A percentile compares a stretch with the other conserved stretches of the same genome.
Evolutionary conservation across 177 flowering plant genomes (phyloP).

Genomic region (Vitis hybrid): DNA sequence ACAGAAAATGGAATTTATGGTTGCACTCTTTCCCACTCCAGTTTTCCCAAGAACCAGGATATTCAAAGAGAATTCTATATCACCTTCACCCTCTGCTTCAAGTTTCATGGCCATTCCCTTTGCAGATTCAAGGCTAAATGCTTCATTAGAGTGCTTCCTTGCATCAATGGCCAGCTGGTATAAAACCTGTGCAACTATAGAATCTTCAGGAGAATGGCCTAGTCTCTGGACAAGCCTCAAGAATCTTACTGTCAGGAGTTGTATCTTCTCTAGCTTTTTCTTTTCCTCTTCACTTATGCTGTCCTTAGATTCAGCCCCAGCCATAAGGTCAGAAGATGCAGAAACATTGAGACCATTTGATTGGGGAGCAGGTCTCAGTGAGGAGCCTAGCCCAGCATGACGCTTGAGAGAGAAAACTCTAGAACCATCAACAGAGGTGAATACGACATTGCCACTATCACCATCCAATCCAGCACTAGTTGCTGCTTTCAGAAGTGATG

Average conservation of each 20-base stretch:
- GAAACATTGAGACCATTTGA: too few relatives aligned
- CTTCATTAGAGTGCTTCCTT: conserved; percentile 43
- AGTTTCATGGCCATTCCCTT: conserved; percentile 49
- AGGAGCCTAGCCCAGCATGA: too few relatives aligned
- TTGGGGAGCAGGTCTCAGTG: too few relatives aligned
- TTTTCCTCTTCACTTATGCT: conserved; percentile 63
- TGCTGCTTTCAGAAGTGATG: conserved; percentile 67
- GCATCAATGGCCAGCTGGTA: conserved; percentile 52
- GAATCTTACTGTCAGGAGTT: conserved; percentile 63
- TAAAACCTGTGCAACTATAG: conserved; percentile 64
- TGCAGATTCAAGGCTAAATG: conserved; percentile 55
- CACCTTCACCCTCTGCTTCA: conserved; percentile 49
- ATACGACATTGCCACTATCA: too few relatives aligned
- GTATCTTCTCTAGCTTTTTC: conserved; percentile 60
- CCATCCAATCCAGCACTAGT: conserved; percentile 44
- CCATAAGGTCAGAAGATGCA: neutral
- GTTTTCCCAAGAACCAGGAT: conserved; percentile 74
- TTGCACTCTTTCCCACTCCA: conserved; percentile 91
- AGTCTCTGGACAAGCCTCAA: conserved; percentile 71
- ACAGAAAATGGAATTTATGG: conserved; percentile 74
- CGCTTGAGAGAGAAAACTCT: too few relatives aligned
- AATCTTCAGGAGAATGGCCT: conserved; percentile 67
- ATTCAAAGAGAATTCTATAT: conserved; percentile 59
- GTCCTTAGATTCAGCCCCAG: conserved; percentile 33
- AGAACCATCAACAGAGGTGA: too few relatives aligned